A percentile compares a stretch with the other conserved stretches of the same genome.
Evolutionary conservation across 805 yeast genomes (phyloP).

Genomic region (Grigorovia yakushimaensis): DNA sequence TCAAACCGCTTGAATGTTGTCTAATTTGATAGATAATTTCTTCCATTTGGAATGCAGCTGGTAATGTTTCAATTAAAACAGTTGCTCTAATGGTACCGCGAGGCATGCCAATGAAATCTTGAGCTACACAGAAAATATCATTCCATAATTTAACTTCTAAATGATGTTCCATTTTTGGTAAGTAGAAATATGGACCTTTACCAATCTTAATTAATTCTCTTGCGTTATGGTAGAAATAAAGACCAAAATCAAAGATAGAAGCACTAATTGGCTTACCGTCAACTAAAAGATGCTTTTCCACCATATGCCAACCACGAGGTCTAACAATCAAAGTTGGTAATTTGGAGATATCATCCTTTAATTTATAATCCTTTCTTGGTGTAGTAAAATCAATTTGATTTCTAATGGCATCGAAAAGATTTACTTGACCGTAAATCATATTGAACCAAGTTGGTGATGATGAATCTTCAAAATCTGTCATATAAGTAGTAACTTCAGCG

Average conservation of each 20-base stretch:
- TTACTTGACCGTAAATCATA: slow-evolving; percentile 72
- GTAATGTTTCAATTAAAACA: slow-evolving; percentile 72
- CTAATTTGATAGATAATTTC: slow-evolving; percentile 70
- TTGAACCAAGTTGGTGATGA: slow-evolving; percentile 78
- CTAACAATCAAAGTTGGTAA: slow-evolving; percentile 71
- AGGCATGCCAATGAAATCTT: slow-evolving; percentile 56
- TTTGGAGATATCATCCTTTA: slow-evolving; percentile 30
- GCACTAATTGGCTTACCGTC: slow-evolving; percentile 73
- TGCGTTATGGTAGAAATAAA: slow-evolving; percentile 71
- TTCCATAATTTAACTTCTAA: slow-evolving; percentile 78
- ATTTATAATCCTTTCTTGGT: slow-evolving; percentile 36
- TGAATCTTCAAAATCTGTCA: slow-evolving; percentile 85
- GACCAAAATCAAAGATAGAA: slow-evolving; percentile 69
- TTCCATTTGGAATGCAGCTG: slow-evolving; percentile 80
- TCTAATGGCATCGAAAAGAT: slow-evolving; percentile 66
- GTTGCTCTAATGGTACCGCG: slow-evolving; percentile 77
- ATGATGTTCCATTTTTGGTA: slow-evolving; percentile 83
- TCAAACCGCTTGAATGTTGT: slow-evolving; percentile 69
- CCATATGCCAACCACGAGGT: slow-evolving; percentile 86
- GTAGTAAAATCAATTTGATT: slow-evolving; percentile 47
- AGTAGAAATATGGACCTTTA: slow-evolving; percentile 70
- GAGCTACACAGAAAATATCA: slow-evolving; percentile 66
- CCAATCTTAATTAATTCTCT: slow-evolving; percentile 50
- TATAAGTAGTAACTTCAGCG: slow-evolving; percentile 69
- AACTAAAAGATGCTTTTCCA: slow-evolving; percentile 57